These are phyloP conservation scores for Auricularia cornea DNA, from an alignment of 768 basidiomycete genomes.

Conservation along the genomic window DNA sequence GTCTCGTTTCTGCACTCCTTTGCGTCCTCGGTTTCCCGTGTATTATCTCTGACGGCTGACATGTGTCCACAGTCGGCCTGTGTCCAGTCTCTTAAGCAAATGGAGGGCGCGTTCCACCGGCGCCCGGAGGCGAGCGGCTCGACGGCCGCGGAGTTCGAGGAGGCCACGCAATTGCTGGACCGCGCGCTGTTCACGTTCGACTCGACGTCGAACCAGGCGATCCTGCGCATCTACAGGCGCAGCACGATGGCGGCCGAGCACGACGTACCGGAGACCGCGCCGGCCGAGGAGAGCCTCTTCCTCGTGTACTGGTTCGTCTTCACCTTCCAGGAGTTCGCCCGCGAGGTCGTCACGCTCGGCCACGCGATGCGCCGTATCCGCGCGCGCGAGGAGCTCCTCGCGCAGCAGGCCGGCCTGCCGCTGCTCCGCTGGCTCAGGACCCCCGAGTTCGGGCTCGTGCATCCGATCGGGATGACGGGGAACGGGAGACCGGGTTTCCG, in stretches of 20 bases:
- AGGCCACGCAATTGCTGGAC: constrained; percentile 58
- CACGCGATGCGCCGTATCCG: constrained; percentile 80
- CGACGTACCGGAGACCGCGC: constrained; percentile 22
- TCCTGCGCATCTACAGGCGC: constrained; percentile 63
- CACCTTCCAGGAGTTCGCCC: constrained; percentile 88
- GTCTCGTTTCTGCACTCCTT: too few relatives aligned
- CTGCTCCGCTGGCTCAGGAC: neutral
- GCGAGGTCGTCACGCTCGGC: constrained; percentile 71
- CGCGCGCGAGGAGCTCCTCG: constrained; percentile 41
- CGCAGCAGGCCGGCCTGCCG: constrained; percentile 11
- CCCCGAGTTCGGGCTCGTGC: constrained; percentile 4
- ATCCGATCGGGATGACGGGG: neutral
- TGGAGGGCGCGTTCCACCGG: constrained; percentile 50
- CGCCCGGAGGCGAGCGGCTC: constrained; percentile 22
- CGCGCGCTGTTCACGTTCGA: constrained; percentile 67
- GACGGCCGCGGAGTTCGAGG: constrained; percentile 46
- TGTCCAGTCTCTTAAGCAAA: constrained; percentile 47
- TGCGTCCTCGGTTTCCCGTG: too few relatives aligned
- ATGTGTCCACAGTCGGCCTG: constrained; percentile 43
- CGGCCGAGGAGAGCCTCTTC: constrained; percentile 78
- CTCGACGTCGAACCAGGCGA: constrained; percentile 74
- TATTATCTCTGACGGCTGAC: neutral
- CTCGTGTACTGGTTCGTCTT: constrained; percentile 97
- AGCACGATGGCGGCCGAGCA: constrained; percentile 27
- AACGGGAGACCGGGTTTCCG: neutral